A percentile compares a stretch with the other conserved stretches of the same genome.
These are phyloP conservation scores for Hydrangea macrophylla DNA, from an alignment of 148 eudicot genomes.

Conservation along the genomic window DNA sequence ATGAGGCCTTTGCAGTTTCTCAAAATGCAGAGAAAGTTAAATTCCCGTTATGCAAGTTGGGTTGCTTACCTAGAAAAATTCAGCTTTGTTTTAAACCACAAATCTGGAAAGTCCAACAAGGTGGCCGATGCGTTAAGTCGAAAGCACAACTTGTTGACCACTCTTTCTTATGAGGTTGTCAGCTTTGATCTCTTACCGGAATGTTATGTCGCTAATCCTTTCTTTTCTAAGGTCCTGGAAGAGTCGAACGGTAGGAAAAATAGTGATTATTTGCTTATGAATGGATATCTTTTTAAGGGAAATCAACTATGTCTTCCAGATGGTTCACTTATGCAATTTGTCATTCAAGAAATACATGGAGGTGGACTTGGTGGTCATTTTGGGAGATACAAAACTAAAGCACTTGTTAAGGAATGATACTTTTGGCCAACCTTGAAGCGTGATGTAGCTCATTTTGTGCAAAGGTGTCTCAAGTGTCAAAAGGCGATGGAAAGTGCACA, in stretches of 20 bases:
- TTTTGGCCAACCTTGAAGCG: not conserved
- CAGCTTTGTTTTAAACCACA: constrained; percentile 4
- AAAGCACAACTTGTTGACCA: not conserved
- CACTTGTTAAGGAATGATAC: not conserved
- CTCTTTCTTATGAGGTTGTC: not conserved
- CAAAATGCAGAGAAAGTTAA: not conserved
- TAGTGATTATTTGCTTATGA: not conserved
- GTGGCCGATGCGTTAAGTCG: constrained; percentile 4
- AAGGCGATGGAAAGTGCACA: not conserved
- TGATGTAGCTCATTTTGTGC: not conserved
- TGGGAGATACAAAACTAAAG: not conserved
- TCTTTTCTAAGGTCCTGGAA: not conserved
- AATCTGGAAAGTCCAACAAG: not conserved
- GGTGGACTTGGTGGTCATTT: not conserved
- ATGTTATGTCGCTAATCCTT: not conserved
- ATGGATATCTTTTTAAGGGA: constrained; percentile 2
- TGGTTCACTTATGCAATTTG: not conserved
- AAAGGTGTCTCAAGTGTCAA: not conserved
- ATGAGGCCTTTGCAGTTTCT: not conserved
- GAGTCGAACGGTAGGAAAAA: not conserved
- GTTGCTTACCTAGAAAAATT: not conserved
- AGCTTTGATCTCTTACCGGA: not conserved
- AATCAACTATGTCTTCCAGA: not conserved
- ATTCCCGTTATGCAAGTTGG: not conserved
- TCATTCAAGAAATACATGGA: constrained; percentile 6